Percentiles rank a stretch among this genome's conserved stretches.
These are phyloP conservation scores for Quercus phellos DNA, from an alignment of 331 rosid species.

Conservation along the genomic window DNA sequence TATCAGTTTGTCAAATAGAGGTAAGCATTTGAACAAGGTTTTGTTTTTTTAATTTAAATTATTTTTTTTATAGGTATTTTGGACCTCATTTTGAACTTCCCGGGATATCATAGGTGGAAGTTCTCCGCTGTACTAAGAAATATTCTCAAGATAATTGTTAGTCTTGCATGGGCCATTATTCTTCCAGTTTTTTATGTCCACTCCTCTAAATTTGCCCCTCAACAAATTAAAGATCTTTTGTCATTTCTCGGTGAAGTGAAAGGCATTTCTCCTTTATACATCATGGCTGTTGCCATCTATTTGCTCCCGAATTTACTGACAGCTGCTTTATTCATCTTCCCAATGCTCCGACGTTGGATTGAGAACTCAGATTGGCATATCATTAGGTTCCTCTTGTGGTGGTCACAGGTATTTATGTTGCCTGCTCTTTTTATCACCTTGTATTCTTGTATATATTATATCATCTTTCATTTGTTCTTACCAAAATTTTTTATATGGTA, in stretches of 20 bases:
- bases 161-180: conserved; percentile 69
- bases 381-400: conserved; percentile 84
- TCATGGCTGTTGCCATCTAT: conserved; percentile 62
- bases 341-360: conserved; percentile 96
- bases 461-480: not conserved
- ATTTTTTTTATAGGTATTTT: conserved; percentile 57
- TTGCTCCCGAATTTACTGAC: conserved; percentile 78
- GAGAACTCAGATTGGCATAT: conserved; percentile 97
- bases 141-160: conserved; percentile 66
- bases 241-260: conserved; percentile 44
- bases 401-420: conserved; percentile 78
- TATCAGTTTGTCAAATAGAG: not conserved
- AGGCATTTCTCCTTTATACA: conserved; percentile 65
- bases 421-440: conserved; percentile 5
- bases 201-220: conserved; percentile 43
- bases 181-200: conserved; percentile 71
- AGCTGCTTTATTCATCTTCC: conserved; percentile 71
- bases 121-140: conserved; percentile 67
- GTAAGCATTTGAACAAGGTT: not conserved
- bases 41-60: not conserved
- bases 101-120: conserved; percentile 81
- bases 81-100: conserved; percentile 73
- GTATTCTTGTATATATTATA: not conserved
- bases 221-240: conserved; percentile 26
- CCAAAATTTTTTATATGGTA: not conserved